Base-by-base conservation (phyloP, 495 filamentous ascomycete species). In the Trichoderma gamsii region DNA sequence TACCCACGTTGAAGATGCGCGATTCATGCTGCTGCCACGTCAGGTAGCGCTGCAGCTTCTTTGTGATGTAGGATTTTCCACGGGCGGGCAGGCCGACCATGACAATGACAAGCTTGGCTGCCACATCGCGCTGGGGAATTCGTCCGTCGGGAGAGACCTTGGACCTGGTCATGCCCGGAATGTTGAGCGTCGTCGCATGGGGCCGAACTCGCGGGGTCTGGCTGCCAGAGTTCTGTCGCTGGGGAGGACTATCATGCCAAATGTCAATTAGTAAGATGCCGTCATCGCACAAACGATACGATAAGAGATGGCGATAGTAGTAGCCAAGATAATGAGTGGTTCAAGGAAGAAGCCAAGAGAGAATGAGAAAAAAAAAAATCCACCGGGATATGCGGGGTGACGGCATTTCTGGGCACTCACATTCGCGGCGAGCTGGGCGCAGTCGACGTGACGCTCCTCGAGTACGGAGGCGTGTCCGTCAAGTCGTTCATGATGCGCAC, bases 1-100 rank as follows among this genome's bases (percentile, higher is more conserved):
- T 92, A 59, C 95, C 95, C 49, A 99, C 95, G 71, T 99, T 99
- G 85, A 99, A 99, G 70, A 99, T 97, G 72, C 84, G 83, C 25
- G 92, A 92, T 71, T 97, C 90, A 74, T 99, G 95, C 72, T 99
- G 95, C 64, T 97, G 88, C 95, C 95, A 99, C 67, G 96, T 93
- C 27, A 99, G 80, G 72, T 99, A 99, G 64, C 95, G 86, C 29
- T 93, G 90, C 61, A 99, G 83, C 81, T 99, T 99, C 83, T 97
- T 97, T 66, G 94, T 97, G 72, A 99, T 93, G 78, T 99, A 99
- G 68, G 92, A 97, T 79, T 99, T 99, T 66, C 95, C 95, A 69
- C 95, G 81, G 1, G 95, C 95, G 0, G 95, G 95, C 65, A 99
- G 83, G 69, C 95, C 95, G 64, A 99, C 95, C 95, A 99, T 99